Conservation (phyloP, 2,329 filamentous ascomycete species). For the Chaetomiaceae sp. region DNA sequence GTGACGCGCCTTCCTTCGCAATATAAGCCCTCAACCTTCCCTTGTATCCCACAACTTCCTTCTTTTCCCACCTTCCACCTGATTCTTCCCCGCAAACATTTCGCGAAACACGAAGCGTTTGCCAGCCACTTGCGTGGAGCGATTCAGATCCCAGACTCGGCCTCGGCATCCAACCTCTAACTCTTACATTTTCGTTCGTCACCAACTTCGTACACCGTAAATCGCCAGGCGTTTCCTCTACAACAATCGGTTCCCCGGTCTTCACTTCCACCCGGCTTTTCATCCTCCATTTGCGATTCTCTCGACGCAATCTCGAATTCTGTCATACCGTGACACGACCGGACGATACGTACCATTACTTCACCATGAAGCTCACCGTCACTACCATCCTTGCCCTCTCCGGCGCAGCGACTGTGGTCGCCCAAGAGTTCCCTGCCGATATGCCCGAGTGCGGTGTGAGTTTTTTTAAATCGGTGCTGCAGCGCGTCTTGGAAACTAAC, state of each 20-base stretch:
- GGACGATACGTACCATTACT: background rate
- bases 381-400: conserved; percentile 35
- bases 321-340: background rate
- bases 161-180: too few species aligned
- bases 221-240: background rate
- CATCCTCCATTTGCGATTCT: background rate
- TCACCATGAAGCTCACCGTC: conserved; percentile 45
- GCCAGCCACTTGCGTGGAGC: background rate
- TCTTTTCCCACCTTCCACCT: conserved; percentile 6
- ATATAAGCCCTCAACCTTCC: conserved; percentile 15
- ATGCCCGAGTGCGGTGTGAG: conserved; percentile 51
- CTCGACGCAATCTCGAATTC: conserved; percentile 1
- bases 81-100: background rate
- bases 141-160: background rate
- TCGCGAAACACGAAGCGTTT: background rate
- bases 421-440: conserved; percentile 32
- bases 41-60: background rate
- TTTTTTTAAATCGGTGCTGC: background rate
- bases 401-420: conserved; percentile 36
- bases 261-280: background rate
- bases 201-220: background rate
- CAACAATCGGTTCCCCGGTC: background rate
- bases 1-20: conserved; percentile 11
- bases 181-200: too few species aligned
- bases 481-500: background rate